Conservation (phyloP, 306 rosid genomes). For the Vigna hirtella region DNA sequence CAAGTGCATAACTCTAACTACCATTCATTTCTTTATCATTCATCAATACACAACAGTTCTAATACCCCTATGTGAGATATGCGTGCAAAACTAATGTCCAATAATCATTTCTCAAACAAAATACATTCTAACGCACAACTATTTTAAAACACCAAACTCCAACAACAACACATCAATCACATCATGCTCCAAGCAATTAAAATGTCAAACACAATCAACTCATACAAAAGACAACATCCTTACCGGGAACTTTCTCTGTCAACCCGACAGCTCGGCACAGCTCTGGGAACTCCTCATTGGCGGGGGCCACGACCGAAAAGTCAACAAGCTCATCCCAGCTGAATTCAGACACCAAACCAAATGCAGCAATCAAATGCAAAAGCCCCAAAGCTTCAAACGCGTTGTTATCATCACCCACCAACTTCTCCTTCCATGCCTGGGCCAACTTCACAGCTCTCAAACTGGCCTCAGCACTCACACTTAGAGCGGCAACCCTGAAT, state of each 20-base stretch:
- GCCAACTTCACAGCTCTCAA: slow-evolving; percentile 66
- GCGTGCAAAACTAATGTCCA: not conserved
- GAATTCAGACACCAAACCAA: slow-evolving; percentile 61
- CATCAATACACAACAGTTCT: not conserved
- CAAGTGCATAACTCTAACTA: not conserved
- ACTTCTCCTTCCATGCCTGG: slow-evolving; percentile 55
- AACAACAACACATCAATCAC: not conserved
- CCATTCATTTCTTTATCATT: not conserved
- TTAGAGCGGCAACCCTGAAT: slow-evolving; percentile 50
- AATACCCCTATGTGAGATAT: not conserved
- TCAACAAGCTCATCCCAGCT: slow-evolving; percentile 65
- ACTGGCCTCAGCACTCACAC: slow-evolving; percentile 50
- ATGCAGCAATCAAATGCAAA: slow-evolving; percentile 66
- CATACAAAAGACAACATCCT: slow-evolving; percentile 22
- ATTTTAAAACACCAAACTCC: not conserved
- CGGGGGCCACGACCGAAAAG: slow-evolving; percentile 46
- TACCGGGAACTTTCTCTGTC: slow-evolving; percentile 56
- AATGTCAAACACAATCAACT: not conserved
- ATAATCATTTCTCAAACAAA: not conserved
- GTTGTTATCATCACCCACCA: slow-evolving; percentile 44
- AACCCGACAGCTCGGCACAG: slow-evolving; percentile 57
- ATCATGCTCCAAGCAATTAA: slow-evolving; percentile 8
- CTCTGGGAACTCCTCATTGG: slow-evolving; percentile 52
- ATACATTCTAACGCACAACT: slow-evolving; percentile 14
- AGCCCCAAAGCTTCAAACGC: slow-evolving; percentile 60